Evolutionary conservation across 2,329 filamentous ascomycete species (phyloP), one percentile per base, ranked within the genome.

Genomic region (Microsporum audouinii): DNA sequence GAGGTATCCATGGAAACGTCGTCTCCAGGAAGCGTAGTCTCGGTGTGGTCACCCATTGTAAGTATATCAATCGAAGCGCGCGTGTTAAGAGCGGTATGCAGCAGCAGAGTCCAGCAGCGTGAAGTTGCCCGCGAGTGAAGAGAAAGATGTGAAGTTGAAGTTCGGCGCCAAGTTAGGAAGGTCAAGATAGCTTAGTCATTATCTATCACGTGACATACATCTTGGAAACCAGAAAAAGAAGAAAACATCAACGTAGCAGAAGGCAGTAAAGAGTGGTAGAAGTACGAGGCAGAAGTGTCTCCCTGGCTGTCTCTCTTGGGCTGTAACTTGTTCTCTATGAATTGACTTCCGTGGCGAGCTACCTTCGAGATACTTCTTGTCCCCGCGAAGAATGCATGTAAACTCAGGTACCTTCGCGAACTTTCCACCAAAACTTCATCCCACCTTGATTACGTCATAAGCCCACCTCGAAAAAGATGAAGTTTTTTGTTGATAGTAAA

Each of bases 1-100:
- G 78, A 72, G 12, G 51, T 55, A 31, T 34, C 51, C 31, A 36
- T 55, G 64, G 78, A 73, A 65, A 81, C 71, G 66, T 73, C 68
- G 62, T 68, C 68, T 66, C 65, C 66, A n/a, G 68, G 64, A 47
- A 68, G 64, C 55, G 66, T 67, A 27, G 65, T 60, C 58, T 64
- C 63, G 58, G 68, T 68, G 68, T 71, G 68, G 65, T 72, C 72
- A 68, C 71, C 69, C 73, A 75, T 75, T 57, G 39, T 57, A 10
- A 23, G n/a, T 36, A 27, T 31, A 7, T 17, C 12, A 10, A 12
- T 57, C 34, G 4, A 36, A 39, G 4, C 3, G 8, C 53, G 31
- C 5, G 36, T 56, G 10, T 14, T 56, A 6, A 10, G 33, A 56
- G 53, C 8, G 41, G 41, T 45, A 45, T 39, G 12, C 29, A 31